phyloP scores from a whole-genome alignment of 768 basidiomycete species.

The Macrolepiota albuminosa region DNA sequence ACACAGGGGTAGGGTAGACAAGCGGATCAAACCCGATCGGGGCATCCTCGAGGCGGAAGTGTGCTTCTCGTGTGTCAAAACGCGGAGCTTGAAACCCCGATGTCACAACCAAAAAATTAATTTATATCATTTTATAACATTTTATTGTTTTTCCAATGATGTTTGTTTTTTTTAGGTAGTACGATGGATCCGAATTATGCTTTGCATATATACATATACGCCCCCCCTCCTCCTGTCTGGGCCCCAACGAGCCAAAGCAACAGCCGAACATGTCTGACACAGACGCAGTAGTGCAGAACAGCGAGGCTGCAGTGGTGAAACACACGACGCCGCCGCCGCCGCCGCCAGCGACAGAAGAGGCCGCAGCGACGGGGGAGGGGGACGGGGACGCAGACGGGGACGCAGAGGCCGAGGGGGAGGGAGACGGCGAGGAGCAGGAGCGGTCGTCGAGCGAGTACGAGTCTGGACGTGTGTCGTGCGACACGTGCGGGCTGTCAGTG shows the following conservation, averaged over 20 bases:
- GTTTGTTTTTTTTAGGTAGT: not conserved
- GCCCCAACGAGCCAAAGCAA: too few species aligned
- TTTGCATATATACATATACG: too few species aligned
- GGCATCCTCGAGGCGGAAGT: not conserved
- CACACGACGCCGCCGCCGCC: constrained; percentile 22
- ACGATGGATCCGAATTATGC: too few species aligned
- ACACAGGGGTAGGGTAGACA: not conserved
- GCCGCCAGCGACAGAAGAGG: too few species aligned
- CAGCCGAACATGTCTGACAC: not conserved
- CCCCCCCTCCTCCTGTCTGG: too few species aligned
- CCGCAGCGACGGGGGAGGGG: too few species aligned
- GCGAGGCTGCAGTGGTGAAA: constrained; percentile 3
- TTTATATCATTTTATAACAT: too few species aligned
- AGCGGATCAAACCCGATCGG: not conserved
- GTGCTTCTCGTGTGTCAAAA: not conserved
- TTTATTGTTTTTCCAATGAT: too few species aligned
- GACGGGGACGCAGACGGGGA: not conserved
- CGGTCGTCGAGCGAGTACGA: constrained; percentile 48
- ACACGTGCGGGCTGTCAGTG: constrained; percentile 54
- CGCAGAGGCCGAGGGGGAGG: not conserved
- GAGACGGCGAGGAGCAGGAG: constrained; percentile 13
- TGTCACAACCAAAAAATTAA: too few species aligned
- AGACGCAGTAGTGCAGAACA: not conserved
- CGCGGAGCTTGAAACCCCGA: not conserved
- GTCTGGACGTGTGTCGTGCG: constrained; percentile 61